Evolutionary conservation across 2,329 filamentous ascomycete species (phyloP), one percentile per base, ranked within the genome.

Genomic region (Graphilbum fragrans): DNA sequence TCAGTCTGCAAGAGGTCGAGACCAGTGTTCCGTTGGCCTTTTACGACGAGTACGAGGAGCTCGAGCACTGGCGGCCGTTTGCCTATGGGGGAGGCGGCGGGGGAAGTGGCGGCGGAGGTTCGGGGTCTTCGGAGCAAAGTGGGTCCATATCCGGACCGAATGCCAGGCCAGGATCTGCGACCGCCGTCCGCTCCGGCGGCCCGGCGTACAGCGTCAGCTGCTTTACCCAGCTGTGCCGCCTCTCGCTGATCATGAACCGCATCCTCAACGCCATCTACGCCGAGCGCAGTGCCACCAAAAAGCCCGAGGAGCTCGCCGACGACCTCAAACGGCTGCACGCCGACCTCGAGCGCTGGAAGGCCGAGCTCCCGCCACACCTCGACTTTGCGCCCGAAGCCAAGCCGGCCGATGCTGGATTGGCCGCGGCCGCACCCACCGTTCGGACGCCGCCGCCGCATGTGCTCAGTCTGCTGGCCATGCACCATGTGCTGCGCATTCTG

Each of bases 61-160:
- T 59, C 2, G 57, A 58, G 36, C 54, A 58, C 16, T 59, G 57
- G 57, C 48, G 52, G 37, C 57, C 57, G n/a, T n/a, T n/a, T n/a
- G n/a, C n/a, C 1, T 59, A 59, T 38, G 41, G 55, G 3, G 57
- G 59, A 22, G 44, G 39, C 21, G 22, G 25, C 25, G 8, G 8
- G 25, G 25, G 14, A 8, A 14, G 14, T 14, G 25, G 25, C 25
- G 25, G 25, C 25, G 25, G 25, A n/a, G n/a, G n/a, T n/a, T n/a
- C n/a, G n/a, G n/a, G n/a, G n/a, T n/a, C n/a, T n/a, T n/a, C n/a
- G n/a, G n/a, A n/a, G n/a, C n/a, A n/a, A n/a, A n/a, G n/a, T n/a
- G n/a, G n/a, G n/a, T n/a, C n/a, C n/a, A n/a, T n/a, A n/a, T n/a
- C n/a, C n/a, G n/a, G n/a, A n/a, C n/a, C n/a, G n/a, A n/a, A n/a